Evolutionary conservation across 768 basidiomycete genomes (phyloP).

Genomic region (Leucocoprinus leucothites): DNA sequence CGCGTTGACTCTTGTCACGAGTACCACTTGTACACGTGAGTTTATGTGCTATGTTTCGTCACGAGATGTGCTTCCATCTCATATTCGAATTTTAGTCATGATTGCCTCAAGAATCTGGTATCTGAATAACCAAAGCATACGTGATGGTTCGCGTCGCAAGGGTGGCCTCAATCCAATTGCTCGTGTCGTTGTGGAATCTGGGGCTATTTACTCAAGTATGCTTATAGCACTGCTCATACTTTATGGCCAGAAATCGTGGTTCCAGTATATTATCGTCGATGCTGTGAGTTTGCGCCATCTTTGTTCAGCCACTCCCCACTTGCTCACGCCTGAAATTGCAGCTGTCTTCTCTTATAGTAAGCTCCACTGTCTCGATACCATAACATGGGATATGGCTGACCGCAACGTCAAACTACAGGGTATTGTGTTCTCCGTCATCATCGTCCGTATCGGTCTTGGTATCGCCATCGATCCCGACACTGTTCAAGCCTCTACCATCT

Average conservation of each 20-base stretch:
- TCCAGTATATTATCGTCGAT: slow-evolving; percentile 34
- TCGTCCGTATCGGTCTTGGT: slow-evolving; percentile 35
- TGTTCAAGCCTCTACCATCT: background rate
- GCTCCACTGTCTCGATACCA: background rate
- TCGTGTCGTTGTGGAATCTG: slow-evolving; percentile 34
- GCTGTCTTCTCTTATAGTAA: slow-evolving; percentile 11
- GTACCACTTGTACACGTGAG: slow-evolving; percentile 33
- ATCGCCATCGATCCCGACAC: slow-evolving; percentile 19
- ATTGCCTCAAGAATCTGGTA: slow-evolving; percentile 32
- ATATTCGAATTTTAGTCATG: slow-evolving; percentile 17
- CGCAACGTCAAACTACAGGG: slow-evolving; percentile 16
- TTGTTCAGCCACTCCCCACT: background rate
- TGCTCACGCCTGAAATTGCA: background rate
- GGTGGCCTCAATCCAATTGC: slow-evolving; percentile 28
- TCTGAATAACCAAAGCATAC: slow-evolving; percentile 24
- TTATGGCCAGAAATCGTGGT: slow-evolving; percentile 30
- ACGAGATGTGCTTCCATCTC: background rate
- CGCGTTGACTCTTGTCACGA: slow-evolving; percentile 32
- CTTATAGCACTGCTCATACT: slow-evolving; percentile 29
- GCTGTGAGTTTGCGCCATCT: slow-evolving; percentile 22
- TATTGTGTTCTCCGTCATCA: slow-evolving; percentile 37
- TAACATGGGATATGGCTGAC: background rate
- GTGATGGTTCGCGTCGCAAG: slow-evolving; percentile 14
- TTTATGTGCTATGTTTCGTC: background rate
- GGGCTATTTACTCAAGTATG: slow-evolving; percentile 32